phyloP scores from a whole-genome alignment of 345 rosid species.

The Eucalyptus cloeziana region DNA sequence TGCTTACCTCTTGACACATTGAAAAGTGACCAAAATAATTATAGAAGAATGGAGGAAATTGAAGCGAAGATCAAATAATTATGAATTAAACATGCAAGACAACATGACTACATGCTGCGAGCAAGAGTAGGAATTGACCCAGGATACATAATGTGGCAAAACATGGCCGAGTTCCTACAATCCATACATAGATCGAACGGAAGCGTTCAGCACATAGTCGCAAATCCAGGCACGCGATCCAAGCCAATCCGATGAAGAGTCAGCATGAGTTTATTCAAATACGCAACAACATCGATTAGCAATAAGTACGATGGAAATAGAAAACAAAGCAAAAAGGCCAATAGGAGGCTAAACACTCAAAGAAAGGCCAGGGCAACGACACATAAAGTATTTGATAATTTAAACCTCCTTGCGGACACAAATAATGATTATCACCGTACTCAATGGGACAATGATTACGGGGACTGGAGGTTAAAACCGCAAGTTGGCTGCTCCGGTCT shows the following conservation, averaged over 20 bases:
- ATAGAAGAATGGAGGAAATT: no score
- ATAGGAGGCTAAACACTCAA: no score
- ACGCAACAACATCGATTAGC: not conserved
- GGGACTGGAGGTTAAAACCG: no score
- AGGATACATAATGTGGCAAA: not conserved
- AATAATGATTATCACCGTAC: not conserved
- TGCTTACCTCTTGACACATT: fast-evolving
- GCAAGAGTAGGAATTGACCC: not conserved
- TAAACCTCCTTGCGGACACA: no score
- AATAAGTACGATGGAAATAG: no score
- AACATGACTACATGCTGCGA: not conserved
- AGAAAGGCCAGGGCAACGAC: no score
- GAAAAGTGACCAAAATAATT: no score
- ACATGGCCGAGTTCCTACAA: not conserved
- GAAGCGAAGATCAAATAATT: no score
- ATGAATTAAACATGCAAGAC: not conserved
- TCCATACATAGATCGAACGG: not conserved
- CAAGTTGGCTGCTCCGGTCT: no score
- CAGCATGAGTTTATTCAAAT: not conserved
- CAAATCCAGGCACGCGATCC: not conserved
- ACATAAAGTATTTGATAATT: no score
- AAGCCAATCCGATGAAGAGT: not conserved
- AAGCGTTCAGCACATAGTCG: not conserved
- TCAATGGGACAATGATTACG: not conserved
- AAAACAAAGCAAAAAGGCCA: no score